phyloP scores from a whole-genome alignment of 176 grass and related monocot species.

The Paspalum notatum region DNA sequence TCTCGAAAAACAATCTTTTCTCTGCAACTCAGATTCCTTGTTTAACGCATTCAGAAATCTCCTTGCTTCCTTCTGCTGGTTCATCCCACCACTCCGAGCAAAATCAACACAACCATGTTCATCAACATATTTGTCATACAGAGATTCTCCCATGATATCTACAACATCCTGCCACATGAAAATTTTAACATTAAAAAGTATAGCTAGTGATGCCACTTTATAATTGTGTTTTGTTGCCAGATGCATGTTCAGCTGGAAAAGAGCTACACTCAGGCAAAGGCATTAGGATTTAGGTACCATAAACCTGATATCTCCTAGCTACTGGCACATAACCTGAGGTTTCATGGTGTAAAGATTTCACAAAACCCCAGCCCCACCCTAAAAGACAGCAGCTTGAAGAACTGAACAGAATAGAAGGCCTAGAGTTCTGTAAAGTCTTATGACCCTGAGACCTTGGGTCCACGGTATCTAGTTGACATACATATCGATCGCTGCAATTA shows the following conservation, averaged over 20 bases:
- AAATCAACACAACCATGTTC: constrained; percentile 77
- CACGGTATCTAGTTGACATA: background rate
- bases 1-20: constrained; percentile 73
- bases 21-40: constrained; percentile 69
- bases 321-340: background rate
- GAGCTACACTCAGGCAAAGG: background rate
- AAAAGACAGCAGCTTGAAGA: no score
- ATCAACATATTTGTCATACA: constrained; percentile 90
- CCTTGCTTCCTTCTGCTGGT: constrained; percentile 60
- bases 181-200: constrained; percentile 41
- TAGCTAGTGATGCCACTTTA: background rate
- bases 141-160: constrained; percentile 75
- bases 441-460: background rate
- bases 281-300: background rate
- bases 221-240: background rate
- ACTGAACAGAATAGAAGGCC: no score
- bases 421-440: no score
- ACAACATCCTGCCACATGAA: constrained; percentile 66
- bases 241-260: background rate
- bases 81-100: constrained; percentile 84
- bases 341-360: no score
- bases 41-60: constrained; percentile 63
- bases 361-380: no score
- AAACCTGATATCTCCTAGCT: constrained; percentile 1
- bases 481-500: background rate